Base-by-base conservation (phyloP, 768 basidiomycete genomes). In the Chlorophyllum brunneum region DNA sequence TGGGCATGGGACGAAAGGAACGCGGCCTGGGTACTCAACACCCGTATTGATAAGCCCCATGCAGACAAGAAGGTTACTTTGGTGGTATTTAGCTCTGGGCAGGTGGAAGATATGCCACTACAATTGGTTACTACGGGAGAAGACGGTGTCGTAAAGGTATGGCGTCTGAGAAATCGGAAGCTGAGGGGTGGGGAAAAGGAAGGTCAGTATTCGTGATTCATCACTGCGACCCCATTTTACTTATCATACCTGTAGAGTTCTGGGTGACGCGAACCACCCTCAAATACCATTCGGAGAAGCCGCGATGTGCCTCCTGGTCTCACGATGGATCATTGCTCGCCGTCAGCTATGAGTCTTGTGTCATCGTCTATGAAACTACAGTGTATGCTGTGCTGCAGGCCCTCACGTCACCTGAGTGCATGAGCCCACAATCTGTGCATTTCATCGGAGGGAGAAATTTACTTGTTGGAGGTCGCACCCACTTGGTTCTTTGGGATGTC, bases 41-140 rank as follows among this genome's bases (percentile, higher is more conserved):
- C 94, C 11, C 83, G 93, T 46, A 81, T 97, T 55, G 91, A 95
- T 64, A 78, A 82, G 24, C 94, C 95, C 5, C 97, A 98, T 67
- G 89, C 88, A 24, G 61, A 71, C 30, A 67, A 71, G 36, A 75
- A 71, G 51, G 74, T 97, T 26, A 81, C 82, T 9, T 77, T 80
- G 1, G 61, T 92, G 39, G 70, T 77, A 9, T 98, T 98, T 72
- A 83, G 81, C 48, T 84, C 89, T 3, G 58, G 54, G 37, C 52
- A 58, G 48, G 60, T 34, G 50, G 69, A 54, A 52, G 30, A 57
- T 53, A 61, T 68, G 54, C 50, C 67, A 33, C 56, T 70, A 4
- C 69, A 80, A 51, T 73, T 97, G 15, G 81, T 86, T 22, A 91
- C 93, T 5, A 82, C 85, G 9, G 87, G 87, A 5, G 75, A 77